Percentiles rank a stretch among this genome's conserved stretches.
Conservation (phyloP, 805 yeast species). For the Wickerhamomyces sydowiorum region DNA sequence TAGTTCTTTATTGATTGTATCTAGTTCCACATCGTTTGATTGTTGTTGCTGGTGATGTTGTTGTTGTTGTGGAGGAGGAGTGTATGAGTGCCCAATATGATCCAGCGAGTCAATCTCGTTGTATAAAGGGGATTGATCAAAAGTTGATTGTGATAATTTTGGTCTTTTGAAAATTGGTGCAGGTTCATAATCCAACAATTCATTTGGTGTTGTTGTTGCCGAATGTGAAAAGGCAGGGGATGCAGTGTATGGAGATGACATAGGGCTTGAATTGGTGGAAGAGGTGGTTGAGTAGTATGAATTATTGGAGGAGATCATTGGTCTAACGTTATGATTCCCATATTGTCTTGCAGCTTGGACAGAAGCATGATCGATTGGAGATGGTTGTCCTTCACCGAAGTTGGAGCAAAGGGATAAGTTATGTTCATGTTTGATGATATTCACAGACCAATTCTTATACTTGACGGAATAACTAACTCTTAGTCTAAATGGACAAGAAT, state of each 20-base stretch:
- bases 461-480: conserved; percentile 24
- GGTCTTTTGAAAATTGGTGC: neutral
- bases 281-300: neutral
- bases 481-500: conserved; percentile 24
- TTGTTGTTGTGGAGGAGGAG: neutral
- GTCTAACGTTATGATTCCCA: neutral
- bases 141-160: conserved; percentile 2
- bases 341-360: neutral
- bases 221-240: conserved; percentile 8
- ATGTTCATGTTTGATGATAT: conserved; percentile 21
- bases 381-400: conserved; percentile 10
- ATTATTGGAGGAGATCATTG: neutral
- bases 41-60: too few species aligned
- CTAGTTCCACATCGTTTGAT: too few species aligned
- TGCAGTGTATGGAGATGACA: neutral
- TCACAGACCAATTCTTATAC: conserved; percentile 19
- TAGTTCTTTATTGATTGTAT: too few species aligned
- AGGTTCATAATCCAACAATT: neutral
- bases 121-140: conserved; percentile 15
- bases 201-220: conserved; percentile 2
- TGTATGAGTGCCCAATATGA: conserved; percentile 6
- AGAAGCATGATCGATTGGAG: neutral
- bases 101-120: conserved; percentile 16
- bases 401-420: conserved; percentile 18
- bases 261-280: neutral